These are phyloP conservation scores for Colletotrichum australisinense DNA, from an alignment of 2,329 filamentous ascomycete genomes.

Conservation along the genomic window DNA sequence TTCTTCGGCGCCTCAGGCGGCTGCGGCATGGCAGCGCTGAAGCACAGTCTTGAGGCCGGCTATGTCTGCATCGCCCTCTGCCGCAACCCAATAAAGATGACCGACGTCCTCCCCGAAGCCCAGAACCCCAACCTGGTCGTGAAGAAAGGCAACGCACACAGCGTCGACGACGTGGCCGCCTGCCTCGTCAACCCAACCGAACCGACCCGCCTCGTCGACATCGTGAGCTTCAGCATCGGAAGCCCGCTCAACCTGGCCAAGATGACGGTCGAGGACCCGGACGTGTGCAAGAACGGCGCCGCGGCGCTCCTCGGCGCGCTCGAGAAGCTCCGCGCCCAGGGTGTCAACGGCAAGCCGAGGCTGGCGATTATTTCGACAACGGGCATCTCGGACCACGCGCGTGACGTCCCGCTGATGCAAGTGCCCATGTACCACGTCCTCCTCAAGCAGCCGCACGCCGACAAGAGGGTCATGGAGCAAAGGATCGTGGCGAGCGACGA, in stretches of 20 bases:
- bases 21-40: conserved; percentile 51
- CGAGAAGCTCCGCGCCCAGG: conserved; percentile 37
- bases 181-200: conserved; percentile 44
- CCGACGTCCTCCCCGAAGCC: conserved; percentile 42
- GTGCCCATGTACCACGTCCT: conserved; percentile 56
- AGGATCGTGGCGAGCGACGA: conserved; percentile 43
- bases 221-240: conserved; percentile 54
- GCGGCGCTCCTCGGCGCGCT: conserved; percentile 48
- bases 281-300: conserved; percentile 53
- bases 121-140: conserved; percentile 49
- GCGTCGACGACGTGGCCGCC: conserved; percentile 45
- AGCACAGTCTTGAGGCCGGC: conserved; percentile 48
- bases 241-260: conserved; percentile 40
- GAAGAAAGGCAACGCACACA: conserved; percentile 51
- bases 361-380: conserved; percentile 52
- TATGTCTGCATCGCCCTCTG: conserved; percentile 53
- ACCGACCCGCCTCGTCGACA: conserved; percentile 47
- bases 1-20: conserved; percentile 58
- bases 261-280: conserved; percentile 49
- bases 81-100: conserved; percentile 54
- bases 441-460: conserved; percentile 55
- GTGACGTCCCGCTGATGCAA: conserved; percentile 56
- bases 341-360: conserved; percentile 43
- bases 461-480: conserved; percentile 61
- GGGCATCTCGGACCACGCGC: conserved; percentile 48